These are phyloP conservation scores for Colletotrichum tabaci DNA, from an alignment of 2,329 filamentous ascomycete genomes.

Conservation along the genomic window DNA sequence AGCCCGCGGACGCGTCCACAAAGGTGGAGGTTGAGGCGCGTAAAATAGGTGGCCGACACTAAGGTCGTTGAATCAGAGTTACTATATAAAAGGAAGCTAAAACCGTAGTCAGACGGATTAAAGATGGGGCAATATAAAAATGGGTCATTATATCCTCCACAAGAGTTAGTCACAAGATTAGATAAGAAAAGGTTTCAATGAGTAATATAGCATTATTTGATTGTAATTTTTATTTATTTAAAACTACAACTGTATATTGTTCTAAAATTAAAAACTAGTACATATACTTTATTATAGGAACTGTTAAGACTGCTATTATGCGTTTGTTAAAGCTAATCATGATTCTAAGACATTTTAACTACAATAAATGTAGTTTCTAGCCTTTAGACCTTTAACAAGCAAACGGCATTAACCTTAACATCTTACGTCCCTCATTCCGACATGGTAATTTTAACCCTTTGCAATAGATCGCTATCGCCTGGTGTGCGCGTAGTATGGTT, in stretches of 20 bases:
- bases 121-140: background rate
- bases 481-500: too few relatives aligned
- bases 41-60: background rate
- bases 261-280: too few relatives aligned
- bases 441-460: background rate
- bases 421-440: background rate
- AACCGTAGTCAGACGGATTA: background rate
- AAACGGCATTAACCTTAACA: background rate
- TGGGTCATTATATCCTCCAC: background rate
- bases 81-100: constrained; percentile 8
- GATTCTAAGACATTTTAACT: background rate
- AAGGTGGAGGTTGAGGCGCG: background rate
- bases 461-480: background rate
- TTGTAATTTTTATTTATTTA: too few relatives aligned
- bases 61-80: background rate
- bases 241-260: background rate
- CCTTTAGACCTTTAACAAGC: background rate
- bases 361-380: background rate
- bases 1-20: constrained; percentile 1
- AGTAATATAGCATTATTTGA: too few relatives aligned
- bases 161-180: background rate
- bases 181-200: background rate
- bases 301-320: too few relatives aligned
- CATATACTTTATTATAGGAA: too few relatives aligned
- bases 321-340: background rate